Evolutionary conservation across 495 filamentous ascomycete genomes (phyloP).

Genomic region (Venustampulla echinocandica): DNA sequence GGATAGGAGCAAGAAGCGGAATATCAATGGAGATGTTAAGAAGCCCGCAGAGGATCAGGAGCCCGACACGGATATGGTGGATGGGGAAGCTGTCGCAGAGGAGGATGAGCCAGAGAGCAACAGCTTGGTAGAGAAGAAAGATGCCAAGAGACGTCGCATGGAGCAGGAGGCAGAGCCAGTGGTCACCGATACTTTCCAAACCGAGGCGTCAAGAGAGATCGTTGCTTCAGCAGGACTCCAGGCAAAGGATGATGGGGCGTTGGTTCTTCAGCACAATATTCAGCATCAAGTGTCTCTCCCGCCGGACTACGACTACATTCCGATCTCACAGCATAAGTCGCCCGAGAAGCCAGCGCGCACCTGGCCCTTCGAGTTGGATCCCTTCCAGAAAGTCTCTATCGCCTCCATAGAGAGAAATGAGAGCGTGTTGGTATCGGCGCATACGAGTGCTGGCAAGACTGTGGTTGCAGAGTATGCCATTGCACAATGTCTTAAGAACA

Average conservation of each 20-base stretch:
- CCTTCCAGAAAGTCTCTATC: conserved; percentile 90
- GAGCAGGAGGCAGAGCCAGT: conserved; percentile 70
- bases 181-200: conserved; percentile 89
- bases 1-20: conserved; percentile 70
- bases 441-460: conserved; percentile 96
- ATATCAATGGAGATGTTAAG: conserved; percentile 70
- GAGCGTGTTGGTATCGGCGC: conserved; percentile 92
- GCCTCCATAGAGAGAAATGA: conserved; percentile 90
- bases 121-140: conserved; percentile 36
- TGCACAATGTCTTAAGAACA: conserved; percentile 90
- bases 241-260: conserved; percentile 43
- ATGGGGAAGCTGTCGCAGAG: conserved; percentile 30
- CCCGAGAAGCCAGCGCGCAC: conserved; percentile 74
- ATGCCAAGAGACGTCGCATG: conserved; percentile 66
- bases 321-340: conserved; percentile 81
- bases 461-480: conserved; percentile 98
- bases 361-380: conserved; percentile 87
- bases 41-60: conserved; percentile 32
- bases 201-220: conserved; percentile 87
- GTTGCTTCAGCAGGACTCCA: conserved; percentile 76
- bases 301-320: conserved; percentile 85
- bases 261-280: conserved; percentile 90
- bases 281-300: conserved; percentile 95
- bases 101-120: conserved; percentile 28
- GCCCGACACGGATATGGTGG: conserved; percentile 42